Conservation (phyloP, 2,329 filamentous ascomycete genomes). For the Cladosporium sp. region DNA sequence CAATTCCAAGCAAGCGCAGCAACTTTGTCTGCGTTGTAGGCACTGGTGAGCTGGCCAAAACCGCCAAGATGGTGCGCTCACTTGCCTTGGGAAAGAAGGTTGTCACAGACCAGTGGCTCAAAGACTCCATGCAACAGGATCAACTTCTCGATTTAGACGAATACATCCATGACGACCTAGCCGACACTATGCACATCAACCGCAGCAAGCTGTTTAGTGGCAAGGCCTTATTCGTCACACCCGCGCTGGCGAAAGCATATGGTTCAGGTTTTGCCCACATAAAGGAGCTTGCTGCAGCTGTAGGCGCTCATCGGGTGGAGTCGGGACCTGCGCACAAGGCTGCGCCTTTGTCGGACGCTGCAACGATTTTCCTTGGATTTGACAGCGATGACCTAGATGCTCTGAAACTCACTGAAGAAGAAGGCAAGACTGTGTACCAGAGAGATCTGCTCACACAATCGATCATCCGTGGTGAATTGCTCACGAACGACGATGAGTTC, state of each 20-base stretch:
- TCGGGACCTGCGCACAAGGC: conserved; percentile 17
- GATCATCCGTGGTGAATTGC: conserved; percentile 40
- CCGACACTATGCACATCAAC: conserved; percentile 27
- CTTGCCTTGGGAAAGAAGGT: conserved; percentile 42
- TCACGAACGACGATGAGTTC: conserved; percentile 37
- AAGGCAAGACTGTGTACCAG: conserved; percentile 35
- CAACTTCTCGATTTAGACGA: conserved; percentile 35
- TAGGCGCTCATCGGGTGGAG: conserved; percentile 35
- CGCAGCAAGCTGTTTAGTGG: conserved; percentile 46
- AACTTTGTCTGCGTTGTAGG: conserved; percentile 35
- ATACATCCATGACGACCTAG: conserved; percentile 25
- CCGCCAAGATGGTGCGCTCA: conserved; percentile 43
- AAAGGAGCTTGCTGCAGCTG: conserved; percentile 33
- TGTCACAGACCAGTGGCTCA: conserved; percentile 46
- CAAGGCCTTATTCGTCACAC: conserved; percentile 48
- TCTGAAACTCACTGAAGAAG: conserved; percentile 29
- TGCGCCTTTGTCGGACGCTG: neutral
- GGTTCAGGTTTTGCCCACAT: conserved; percentile 37
- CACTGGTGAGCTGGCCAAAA: conserved; percentile 37
- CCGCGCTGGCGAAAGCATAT: conserved; percentile 33
- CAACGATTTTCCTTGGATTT: conserved; percentile 36
- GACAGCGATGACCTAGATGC: conserved; percentile 35
- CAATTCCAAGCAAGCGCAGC: conserved; percentile 29
- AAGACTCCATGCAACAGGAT: conserved; percentile 33
- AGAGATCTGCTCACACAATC: conserved; percentile 42